Evolutionary conservation across 2,329 filamentous ascomycete genomes (phyloP).

Genomic region (Coleophoma crateriformis): DNA sequence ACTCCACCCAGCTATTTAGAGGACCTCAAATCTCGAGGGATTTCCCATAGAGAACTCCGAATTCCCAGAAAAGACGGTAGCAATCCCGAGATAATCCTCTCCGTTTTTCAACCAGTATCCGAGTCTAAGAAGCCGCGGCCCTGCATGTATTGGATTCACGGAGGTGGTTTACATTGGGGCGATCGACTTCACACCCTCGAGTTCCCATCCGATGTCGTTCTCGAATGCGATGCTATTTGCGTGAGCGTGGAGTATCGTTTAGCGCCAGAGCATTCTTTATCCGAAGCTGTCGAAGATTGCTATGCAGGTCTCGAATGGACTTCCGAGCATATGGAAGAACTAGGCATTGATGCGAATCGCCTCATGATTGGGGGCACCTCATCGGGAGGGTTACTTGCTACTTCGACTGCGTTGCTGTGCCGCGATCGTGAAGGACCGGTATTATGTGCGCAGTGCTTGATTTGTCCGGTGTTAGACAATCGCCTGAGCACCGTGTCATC

Average conservation of each 20-base stretch:
- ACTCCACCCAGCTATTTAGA: too few relatives aligned
- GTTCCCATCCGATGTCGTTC: neutral
- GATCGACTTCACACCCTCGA: constrained; percentile 2
- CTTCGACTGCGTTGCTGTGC: neutral
- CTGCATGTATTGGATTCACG: neutral
- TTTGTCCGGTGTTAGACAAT: neutral
- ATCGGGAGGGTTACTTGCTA: constrained; percentile 2
- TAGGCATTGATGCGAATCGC: neutral
- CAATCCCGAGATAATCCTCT: too few relatives aligned
- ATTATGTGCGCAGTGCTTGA: neutral
- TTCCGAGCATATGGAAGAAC: neutral
- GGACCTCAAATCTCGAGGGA: too few relatives aligned
- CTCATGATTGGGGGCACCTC: constrained; percentile 1
- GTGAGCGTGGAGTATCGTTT: constrained; percentile 2
- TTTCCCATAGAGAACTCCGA: too few relatives aligned
- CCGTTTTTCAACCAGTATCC: too few relatives aligned
- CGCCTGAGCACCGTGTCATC: neutral
- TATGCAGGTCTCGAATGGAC: neutral
- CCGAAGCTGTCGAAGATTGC: neutral
- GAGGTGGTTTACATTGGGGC: constrained; percentile 1
- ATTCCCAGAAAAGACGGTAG: too few relatives aligned
- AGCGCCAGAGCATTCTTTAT: constrained; percentile 3
- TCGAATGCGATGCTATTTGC: neutral
- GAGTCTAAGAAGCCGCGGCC: too few relatives aligned
- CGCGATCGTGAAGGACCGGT: too few relatives aligned